Percentiles rank a stretch among this genome's conserved stretches.
phyloP scores from a whole-genome alignment of 129 eudicot genomes.

The Chrysanthemum makinoi region DNA sequence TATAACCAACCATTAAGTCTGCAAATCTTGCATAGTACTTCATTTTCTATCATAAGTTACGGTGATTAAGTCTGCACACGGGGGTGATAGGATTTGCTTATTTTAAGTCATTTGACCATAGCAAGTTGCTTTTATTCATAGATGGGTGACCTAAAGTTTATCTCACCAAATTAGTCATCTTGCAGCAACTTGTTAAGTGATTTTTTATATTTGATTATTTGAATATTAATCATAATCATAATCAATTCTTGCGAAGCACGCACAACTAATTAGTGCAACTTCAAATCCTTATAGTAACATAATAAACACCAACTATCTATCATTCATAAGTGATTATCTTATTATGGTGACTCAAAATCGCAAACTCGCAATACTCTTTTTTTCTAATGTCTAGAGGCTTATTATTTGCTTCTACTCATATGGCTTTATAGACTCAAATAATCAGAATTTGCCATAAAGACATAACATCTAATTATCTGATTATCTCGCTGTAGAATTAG shows the following conservation, averaged over 20 bases:
- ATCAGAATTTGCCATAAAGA: neutral
- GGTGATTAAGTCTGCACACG: too few species aligned
- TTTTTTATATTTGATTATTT: neutral
- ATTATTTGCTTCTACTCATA: too few species aligned
- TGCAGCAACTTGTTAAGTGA: conserved; percentile 8
- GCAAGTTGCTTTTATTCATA: neutral
- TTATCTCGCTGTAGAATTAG: too few species aligned
- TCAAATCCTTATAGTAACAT: too few species aligned
- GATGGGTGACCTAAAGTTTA: neutral
- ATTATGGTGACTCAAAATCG: too few species aligned
- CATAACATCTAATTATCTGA: neutral
- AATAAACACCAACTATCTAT: too few species aligned
- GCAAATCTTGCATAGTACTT: neutral
- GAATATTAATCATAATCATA: neutral
- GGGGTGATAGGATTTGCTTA: neutral
- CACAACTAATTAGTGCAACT: neutral
- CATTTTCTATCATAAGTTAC: neutral
- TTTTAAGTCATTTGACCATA: neutral
- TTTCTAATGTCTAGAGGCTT: too few species aligned
- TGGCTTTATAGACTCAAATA: too few species aligned
- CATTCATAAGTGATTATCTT: too few species aligned
- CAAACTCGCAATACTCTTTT: too few species aligned
- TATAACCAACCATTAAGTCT: neutral
- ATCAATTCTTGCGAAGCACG: neutral
- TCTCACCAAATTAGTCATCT: neutral